Conservation (phyloP, 306 rosid species). For the Fragaria nilgerrensis region DNA sequence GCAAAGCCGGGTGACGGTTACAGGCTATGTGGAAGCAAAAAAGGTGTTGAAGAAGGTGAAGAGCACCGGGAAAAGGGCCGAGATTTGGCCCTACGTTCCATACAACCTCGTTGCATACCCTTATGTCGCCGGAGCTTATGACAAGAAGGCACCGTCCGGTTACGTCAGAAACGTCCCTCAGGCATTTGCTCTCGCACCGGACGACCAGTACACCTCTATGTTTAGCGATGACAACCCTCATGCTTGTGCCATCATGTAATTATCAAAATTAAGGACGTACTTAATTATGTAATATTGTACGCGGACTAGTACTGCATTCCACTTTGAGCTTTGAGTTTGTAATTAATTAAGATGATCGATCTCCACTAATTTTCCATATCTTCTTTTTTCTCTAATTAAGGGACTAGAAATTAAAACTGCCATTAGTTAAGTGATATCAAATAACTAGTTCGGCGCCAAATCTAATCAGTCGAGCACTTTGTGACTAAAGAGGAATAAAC, state of each 20-base stretch:
- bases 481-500: background rate
- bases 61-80: constrained; percentile 86
- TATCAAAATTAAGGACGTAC: background rate
- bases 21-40: constrained; percentile 75
- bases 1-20: constrained; percentile 70
- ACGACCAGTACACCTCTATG: constrained; percentile 53
- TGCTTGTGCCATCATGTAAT: constrained; percentile 77
- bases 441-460: constrained; percentile 9
- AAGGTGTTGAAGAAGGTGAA: constrained; percentile 73
- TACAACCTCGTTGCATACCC: constrained; percentile 87
- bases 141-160: constrained; percentile 87
- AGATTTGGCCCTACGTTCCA: constrained; percentile 91
- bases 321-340: constrained; percentile 5
- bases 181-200: constrained; percentile 53
- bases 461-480: constrained; percentile 13
- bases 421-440: background rate
- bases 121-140: constrained; percentile 73
- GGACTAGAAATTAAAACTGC: background rate
- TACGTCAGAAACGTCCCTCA: constrained; percentile 59
- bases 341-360: background rate
- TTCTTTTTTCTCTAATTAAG: constrained; percentile 15
- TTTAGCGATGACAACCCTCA: constrained; percentile 92
- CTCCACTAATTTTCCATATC: background rate
- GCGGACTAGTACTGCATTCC: background rate
- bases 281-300: background rate